Conservation (phyloP, 169 alveolate species). For the Babesia sp. region DNA sequence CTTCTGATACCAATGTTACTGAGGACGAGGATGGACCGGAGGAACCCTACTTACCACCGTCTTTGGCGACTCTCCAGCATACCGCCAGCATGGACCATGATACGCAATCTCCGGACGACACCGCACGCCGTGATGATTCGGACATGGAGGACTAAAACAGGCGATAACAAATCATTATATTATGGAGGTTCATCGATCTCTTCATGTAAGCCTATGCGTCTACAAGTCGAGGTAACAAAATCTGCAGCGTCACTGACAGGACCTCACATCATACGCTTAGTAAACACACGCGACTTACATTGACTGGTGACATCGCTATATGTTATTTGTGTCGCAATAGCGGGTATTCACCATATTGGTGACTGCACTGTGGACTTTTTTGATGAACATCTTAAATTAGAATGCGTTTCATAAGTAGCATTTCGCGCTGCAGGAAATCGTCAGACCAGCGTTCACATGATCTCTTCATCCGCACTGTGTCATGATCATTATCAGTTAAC, state of each 20-base stretch:
- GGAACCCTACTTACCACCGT: slow-evolving; percentile 53
- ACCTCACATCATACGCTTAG: too few relatives aligned
- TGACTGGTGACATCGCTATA: background rate
- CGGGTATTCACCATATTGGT: background rate
- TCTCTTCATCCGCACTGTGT: slow-evolving; percentile 18
- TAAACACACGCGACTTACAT: background rate
- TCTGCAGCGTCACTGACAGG: too few relatives aligned
- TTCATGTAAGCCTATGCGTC: too few relatives aligned
- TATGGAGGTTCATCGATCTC: too few relatives aligned
- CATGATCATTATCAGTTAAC: slow-evolving; percentile 45
- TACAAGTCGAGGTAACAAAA: too few relatives aligned
- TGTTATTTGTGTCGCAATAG: background rate
- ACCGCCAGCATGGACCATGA: slow-evolving; percentile 21
- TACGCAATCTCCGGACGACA: background rate
- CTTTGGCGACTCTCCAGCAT: slow-evolving; percentile 32
- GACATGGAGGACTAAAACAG: background rate
- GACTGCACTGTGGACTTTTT: background rate
- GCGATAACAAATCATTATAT: too few relatives aligned
- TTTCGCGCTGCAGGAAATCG: slow-evolving; percentile 37
- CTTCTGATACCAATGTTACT: background rate
- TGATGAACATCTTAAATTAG: background rate
- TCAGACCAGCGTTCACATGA: slow-evolving; percentile 12
- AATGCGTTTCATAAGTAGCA: slow-evolving; percentile 43
- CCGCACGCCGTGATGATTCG: background rate
- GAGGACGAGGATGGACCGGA: slow-evolving; percentile 34